Evolutionary conservation across 2,329 filamentous ascomycete genomes (phyloP), one percentile per base, ranked within the genome.

Genomic region (Cytospora schulzeri): DNA sequence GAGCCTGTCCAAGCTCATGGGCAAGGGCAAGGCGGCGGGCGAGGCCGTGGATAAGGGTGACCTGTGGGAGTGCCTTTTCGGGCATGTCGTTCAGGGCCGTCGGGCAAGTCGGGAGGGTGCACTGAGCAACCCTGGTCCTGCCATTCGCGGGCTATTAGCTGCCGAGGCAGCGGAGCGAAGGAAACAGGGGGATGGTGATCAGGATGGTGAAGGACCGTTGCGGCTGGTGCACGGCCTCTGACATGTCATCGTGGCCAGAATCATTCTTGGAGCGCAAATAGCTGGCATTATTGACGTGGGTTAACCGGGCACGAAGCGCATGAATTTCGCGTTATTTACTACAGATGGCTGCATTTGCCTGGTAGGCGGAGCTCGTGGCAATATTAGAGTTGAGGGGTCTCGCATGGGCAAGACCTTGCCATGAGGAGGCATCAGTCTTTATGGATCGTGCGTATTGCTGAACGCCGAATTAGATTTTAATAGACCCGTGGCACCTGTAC

Each of bases 31-130:
- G 62, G 83, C 85, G 2, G 89, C 89, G 0, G 94, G 94, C 0
- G 95, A 98, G 76, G 80, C 91, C 63, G 91, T 98, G 3, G 83
- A 86, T 53, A 85, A 90, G 68, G 84, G 87, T 15, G 94, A 97
- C 74, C 73, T 98, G 52, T 97, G 93, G 94, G 86, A 87, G 68
- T 98, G 94, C 76, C 78, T 97, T 1, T 97, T 97, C 80, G 91
- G 91, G 0, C 76, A 80, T 57, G 81, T 82, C 19, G 73, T 73
- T 41, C 63, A 50, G 14, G 45, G 73, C 17, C 71, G 63, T 5
- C 53, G 31, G 54, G 60, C 17, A 53, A 61, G 12, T 60, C 62
- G 29, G 29, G 56, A 24, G 28, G 38, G 48, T 28, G 24, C 11
- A 8, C 5, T 19, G 3, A 60, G 52, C 15, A 62, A 67, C 9